Evolutionary conservation across 805 yeast species (phyloP).

Genomic region (Pichia heedii): DNA sequence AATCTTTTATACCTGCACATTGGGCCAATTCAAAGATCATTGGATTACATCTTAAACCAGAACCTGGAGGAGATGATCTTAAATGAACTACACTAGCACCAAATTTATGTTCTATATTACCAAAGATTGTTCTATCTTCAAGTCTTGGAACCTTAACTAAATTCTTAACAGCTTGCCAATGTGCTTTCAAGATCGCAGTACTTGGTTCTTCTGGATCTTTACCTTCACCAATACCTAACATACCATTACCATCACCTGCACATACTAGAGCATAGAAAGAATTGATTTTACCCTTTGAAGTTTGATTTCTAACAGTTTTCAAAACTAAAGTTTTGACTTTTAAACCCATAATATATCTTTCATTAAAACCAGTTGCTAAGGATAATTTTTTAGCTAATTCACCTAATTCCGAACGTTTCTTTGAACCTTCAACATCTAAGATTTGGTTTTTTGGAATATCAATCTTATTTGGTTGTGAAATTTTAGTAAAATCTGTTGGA

Average conservation of each 20-base stretch:
- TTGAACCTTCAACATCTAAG: constrained; percentile 15
- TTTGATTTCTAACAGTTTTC: constrained; percentile 84
- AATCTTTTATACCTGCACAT: constrained; percentile 88
- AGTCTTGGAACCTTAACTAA: constrained; percentile 73
- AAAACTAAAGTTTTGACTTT: constrained; percentile 57
- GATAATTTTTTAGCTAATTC: constrained; percentile 47
- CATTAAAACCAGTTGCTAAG: constrained; percentile 57
- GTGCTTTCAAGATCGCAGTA: constrained; percentile 73
- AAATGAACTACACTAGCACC: constrained; percentile 80
- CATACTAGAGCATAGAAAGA: constrained; percentile 77
- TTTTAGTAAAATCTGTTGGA: constrained; percentile 15
- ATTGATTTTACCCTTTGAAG: constrained; percentile 83
- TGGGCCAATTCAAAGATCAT: constrained; percentile 85
- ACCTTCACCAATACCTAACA: constrained; percentile 94
- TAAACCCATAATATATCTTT: constrained; percentile 49
- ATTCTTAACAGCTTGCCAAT: constrained; percentile 89
- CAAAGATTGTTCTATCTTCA: constrained; percentile 85
- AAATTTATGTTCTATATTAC: constrained; percentile 71
- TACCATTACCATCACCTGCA: constrained; percentile 89
- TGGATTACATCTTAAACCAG: constrained; percentile 87
- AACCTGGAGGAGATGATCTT: constrained; percentile 86
- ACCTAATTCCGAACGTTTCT: constrained; percentile 19
- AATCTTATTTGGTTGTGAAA: constrained; percentile 20
- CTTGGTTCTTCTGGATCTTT: constrained; percentile 71
- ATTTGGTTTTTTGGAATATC: constrained; percentile 19